Evolutionary conservation across 148 eudicot genomes (phyloP).

Genomic region (Dianthus caryophyllus): DNA sequence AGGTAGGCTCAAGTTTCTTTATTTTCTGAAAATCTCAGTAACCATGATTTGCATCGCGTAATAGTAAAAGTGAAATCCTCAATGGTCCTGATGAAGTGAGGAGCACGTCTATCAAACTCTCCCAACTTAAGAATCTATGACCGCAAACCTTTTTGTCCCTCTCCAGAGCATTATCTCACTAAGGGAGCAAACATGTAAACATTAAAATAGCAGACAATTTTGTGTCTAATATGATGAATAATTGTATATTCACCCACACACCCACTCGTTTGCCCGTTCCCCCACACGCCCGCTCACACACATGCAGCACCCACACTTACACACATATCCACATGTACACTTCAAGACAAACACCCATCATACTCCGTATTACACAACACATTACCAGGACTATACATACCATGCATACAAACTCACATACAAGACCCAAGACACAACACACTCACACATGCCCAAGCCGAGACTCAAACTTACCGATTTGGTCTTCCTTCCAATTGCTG

Average conservation of each 20-base stretch:
- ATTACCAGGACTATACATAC: too few species aligned
- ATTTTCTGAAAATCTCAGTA: background rate
- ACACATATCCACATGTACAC: too few species aligned
- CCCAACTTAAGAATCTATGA: background rate
- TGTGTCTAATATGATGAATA: background rate
- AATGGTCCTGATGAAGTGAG: background rate
- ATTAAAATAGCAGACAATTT: background rate
- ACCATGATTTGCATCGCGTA: background rate
- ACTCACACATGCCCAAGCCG: too few species aligned
- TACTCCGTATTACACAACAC: too few species aligned
- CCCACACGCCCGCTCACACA: too few species aligned
- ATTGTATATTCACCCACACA: background rate
- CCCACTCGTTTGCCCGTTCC: too few species aligned
- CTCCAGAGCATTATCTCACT: background rate
- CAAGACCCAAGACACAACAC: too few species aligned
- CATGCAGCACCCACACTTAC: too few species aligned
- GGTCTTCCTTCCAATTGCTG: too few species aligned
- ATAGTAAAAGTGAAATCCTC: background rate
- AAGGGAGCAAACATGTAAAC: background rate
- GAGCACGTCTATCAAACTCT: constrained; percentile 1
- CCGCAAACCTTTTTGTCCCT: background rate
- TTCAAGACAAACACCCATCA: too few species aligned
- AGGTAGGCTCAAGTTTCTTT: constrained; percentile 20
- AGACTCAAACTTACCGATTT: too few species aligned
- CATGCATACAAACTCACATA: too few species aligned